These are phyloP conservation scores for Botrytis aclada DNA, from an alignment of 2,329 filamentous ascomycete genomes.

Conservation along the genomic window DNA sequence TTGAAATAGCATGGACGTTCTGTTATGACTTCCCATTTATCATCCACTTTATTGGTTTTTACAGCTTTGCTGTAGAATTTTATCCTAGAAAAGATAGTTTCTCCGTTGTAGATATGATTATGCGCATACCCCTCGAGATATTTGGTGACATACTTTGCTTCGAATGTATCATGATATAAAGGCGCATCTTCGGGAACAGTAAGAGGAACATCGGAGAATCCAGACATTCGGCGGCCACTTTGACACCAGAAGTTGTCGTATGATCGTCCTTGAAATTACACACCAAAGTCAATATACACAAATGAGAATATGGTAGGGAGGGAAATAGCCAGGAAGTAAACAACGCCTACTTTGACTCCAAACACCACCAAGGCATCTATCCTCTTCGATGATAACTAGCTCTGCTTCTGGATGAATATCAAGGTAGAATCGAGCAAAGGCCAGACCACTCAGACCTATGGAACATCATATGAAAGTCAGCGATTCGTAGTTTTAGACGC, in stretches of 20 bases:
- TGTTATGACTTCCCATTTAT: slow-evolving; percentile 23
- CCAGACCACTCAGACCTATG: slow-evolving; percentile 16
- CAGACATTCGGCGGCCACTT: slow-evolving; percentile 34
- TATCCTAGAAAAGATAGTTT: slow-evolving; percentile 31
- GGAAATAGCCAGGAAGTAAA: background rate
- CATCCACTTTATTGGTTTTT: slow-evolving; percentile 26
- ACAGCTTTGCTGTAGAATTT: slow-evolving; percentile 27
- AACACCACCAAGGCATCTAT: slow-evolving; percentile 20
- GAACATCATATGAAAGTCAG: background rate
- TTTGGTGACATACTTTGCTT: slow-evolving; percentile 33
- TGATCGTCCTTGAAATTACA: slow-evolving; percentile 25
- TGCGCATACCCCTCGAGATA: slow-evolving; percentile 34
- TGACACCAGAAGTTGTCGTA: slow-evolving; percentile 38
- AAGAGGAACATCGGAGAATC: slow-evolving; percentile 37
- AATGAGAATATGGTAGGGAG: background rate
- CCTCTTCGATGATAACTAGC: slow-evolving; percentile 23
- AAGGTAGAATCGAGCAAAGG: slow-evolving; percentile 24
- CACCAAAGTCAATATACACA: background rate
- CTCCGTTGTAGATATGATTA: slow-evolving; percentile 23
- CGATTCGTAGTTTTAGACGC: background rate
- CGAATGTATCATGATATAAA: slow-evolving; percentile 32
- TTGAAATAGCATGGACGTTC: background rate
- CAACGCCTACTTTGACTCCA: background rate
- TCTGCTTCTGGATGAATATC: slow-evolving; percentile 22
- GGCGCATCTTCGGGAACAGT: slow-evolving; percentile 30